Base-by-base conservation (phyloP, 2,329 filamentous ascomycete species). In the Trichoderma harzianum region DNA sequence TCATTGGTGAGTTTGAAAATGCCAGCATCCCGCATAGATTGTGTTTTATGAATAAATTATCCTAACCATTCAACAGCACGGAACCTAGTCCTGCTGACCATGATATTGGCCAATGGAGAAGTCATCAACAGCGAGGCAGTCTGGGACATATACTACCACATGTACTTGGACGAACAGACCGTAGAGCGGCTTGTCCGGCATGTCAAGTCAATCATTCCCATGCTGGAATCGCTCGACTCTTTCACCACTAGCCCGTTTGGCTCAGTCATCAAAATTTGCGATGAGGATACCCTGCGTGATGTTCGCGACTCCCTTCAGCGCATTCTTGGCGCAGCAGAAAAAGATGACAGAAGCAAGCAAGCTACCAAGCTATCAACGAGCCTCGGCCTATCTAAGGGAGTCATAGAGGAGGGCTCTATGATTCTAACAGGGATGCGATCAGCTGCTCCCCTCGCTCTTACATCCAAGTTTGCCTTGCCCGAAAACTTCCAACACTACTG, bases 111-210 rank as follows among this genome's bases (percentile, higher is more conserved):
- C n/a, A 75, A 80, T 32, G 71, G 77, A 7, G 71, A 78, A 0
- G 74, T 73, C 26, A 53, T 77, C 30, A 72, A 76, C 14, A 65
- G 73, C 1, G 77, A 81, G 2, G 67, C 75, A 8, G 78, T 86
- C 4, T 90, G 87, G 87, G 83, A 86, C 71, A 78, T 87, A 43
- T 91, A 88, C 78, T 89, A 89, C 76, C 82, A 89, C 74, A 75
- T 87, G 5, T 83, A 82, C 47, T 73, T 91, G 6, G 81, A 84
- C 62, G 73, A 79, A 0, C 58, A 77, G 3, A 80, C 84, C 3
- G 74, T 83, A 0, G 30, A 76, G 1, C 26, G 83, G 3, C 77
- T 90, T 3, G 69, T 77, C 2, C 26, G 71, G 1, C 87, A 89
- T 69, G 79, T 83, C 0, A 76, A 79, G 24, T 85, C 85, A 74